Conservation (phyloP, 192 early-diverging fungal species). For the Entomortierella beljakovae region DNA sequence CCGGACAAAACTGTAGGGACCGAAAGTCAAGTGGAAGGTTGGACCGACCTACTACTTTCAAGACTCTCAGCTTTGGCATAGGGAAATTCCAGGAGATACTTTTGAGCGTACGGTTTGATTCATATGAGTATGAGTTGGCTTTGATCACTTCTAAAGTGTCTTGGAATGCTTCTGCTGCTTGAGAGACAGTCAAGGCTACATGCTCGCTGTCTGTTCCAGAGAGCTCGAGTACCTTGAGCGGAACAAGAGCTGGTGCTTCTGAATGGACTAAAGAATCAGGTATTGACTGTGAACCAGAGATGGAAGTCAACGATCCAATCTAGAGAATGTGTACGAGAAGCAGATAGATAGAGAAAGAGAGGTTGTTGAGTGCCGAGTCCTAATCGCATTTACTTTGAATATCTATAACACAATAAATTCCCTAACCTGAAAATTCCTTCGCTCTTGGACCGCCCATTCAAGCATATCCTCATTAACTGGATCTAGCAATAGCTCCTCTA, state of each 20-base stretch:
- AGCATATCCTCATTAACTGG: conserved; percentile 37
- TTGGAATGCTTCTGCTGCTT: conserved; percentile 49
- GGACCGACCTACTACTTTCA: conserved; percentile 47
- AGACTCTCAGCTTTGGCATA: conserved; percentile 27
- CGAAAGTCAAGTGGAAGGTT: conserved; percentile 50
- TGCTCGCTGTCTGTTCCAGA: conserved; percentile 41
- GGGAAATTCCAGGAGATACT: conserved; percentile 17
- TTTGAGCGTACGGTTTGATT: conserved; percentile 16
- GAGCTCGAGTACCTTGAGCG: conserved; percentile 32
- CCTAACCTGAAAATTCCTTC: conserved; percentile 23
- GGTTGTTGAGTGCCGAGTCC: not conserved
- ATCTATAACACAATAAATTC: not conserved
- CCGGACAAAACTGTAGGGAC: conserved; percentile 37
- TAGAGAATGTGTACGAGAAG: too few relatives aligned
- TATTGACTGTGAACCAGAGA: conserved; percentile 1
- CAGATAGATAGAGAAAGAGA: too few relatives aligned
- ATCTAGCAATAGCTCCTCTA: conserved; percentile 34
- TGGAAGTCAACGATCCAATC: not conserved
- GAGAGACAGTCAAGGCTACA: conserved; percentile 39
- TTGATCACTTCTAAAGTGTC: conserved; percentile 52
- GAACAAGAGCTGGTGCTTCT: conserved; percentile 7
- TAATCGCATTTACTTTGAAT: not conserved
- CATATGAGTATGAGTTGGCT: conserved; percentile 37
- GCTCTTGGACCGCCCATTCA: conserved; percentile 51
- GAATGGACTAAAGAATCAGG: not conserved